phyloP scores from a whole-genome alignment of 306 rosid genomes.

The Astragalus membranaceus region DNA sequence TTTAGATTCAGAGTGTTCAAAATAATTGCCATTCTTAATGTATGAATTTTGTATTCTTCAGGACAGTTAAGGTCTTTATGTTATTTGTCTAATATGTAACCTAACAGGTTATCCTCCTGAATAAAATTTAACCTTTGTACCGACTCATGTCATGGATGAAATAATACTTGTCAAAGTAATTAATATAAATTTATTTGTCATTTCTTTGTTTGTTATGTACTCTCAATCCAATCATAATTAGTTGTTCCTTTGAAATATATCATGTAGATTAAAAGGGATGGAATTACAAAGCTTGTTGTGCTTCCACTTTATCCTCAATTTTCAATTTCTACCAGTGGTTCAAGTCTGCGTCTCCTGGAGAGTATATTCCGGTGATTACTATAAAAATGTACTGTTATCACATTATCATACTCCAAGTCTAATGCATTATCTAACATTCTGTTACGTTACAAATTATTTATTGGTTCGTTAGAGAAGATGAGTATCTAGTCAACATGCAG shows the following conservation, averaged over 20 bases:
- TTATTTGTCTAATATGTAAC: conserved; percentile 4
- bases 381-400: not conserved
- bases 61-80: not conserved
- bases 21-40: not conserved
- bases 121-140: not conserved
- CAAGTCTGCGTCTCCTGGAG: conserved; percentile 96
- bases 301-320: conserved; percentile 99
- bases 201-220: not conserved
- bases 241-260: conserved; percentile 14
- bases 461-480: conserved; percentile 72
- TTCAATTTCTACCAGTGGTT: conserved; percentile 97
- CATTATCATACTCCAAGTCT: not conserved
- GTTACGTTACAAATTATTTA: conserved; percentile 13
- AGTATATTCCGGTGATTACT: conserved; percentile 74
- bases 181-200: conserved; percentile 1
- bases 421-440: not conserved
- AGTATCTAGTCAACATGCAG: conserved; percentile 95
- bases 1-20: not conserved
- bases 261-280: conserved; percentile 78
- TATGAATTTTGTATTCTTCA: not conserved
- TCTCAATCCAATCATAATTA: conserved; percentile 21
- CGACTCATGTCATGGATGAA: not conserved
- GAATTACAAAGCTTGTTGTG: conserved; percentile 90
- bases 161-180: not conserved
- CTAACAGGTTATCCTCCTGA: conserved; percentile 3